Evolutionary conservation across 257 asterid genomes (phyloP).

Genomic region (Perilla frutescens): DNA sequence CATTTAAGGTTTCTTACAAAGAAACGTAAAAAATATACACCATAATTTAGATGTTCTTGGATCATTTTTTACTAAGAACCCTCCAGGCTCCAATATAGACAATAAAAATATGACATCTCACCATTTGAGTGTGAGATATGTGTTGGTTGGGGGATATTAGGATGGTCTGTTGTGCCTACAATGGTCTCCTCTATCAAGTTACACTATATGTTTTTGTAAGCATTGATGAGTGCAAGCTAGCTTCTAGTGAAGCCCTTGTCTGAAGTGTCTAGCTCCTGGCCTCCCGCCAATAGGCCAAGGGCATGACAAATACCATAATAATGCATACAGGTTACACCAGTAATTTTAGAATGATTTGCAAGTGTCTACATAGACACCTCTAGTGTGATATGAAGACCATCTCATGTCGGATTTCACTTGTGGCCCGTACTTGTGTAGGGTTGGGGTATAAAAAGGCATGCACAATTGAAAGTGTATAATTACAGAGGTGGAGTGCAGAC

Average conservation of each 20-base stretch:
- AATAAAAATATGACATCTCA: neutral
- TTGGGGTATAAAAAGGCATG: conserved; percentile 7
- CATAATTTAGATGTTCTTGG: neutral
- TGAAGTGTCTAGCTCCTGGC: neutral
- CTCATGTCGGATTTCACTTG: neutral
- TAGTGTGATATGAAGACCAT: neutral
- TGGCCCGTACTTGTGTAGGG: neutral
- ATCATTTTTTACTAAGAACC: neutral
- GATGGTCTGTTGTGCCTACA: neutral
- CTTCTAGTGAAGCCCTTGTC: neutral
- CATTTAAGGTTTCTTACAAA: neutral
- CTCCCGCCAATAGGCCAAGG: neutral
- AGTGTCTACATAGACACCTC: neutral
- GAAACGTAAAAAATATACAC: conserved; percentile 1
- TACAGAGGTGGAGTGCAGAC: conserved; percentile 11
- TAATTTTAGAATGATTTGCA: neutral
- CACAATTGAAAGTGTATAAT: conserved; percentile 7
- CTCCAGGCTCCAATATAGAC: neutral
- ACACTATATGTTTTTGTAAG: neutral
- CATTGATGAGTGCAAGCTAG: neutral
- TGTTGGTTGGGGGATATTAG: neutral
- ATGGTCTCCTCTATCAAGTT: neutral
- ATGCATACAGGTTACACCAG: neutral
- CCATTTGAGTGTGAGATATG: neutral
- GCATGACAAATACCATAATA: neutral